Evolutionary conservation across 129 eudicot species (phyloP).

Genomic region (Smallanthus sonchifolius): DNA sequence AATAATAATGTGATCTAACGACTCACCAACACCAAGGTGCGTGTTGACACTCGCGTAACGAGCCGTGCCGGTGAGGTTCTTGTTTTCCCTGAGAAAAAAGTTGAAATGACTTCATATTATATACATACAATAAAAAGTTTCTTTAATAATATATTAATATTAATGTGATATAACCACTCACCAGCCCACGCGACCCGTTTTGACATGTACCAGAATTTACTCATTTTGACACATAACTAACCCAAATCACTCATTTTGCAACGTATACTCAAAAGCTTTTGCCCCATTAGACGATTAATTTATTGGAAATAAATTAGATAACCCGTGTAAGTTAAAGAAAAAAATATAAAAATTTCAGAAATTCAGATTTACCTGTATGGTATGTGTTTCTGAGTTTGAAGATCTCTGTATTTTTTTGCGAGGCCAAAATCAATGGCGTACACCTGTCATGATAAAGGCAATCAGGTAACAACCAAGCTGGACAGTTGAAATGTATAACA

Average conservation of each 20-base stretch:
- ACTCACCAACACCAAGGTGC: slow-evolving; percentile 93
- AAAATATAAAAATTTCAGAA: background rate
- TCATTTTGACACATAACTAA: background rate
- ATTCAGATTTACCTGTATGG: slow-evolving; percentile 59
- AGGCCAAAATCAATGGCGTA: slow-evolving; percentile 80
- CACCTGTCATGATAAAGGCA: slow-evolving; percentile 55
- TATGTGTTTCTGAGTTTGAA: slow-evolving; percentile 91
- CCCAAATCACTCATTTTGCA: background rate
- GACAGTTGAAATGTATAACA: background rate
- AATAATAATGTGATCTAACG: background rate
- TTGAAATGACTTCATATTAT: slow-evolving; percentile 9
- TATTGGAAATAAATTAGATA: background rate
- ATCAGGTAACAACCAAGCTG: background rate
- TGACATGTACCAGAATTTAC: background rate
- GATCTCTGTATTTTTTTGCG: slow-evolving; percentile 88
- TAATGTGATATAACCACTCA: background rate
- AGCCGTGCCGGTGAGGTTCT: slow-evolving; percentile 97
- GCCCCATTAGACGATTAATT: background rate
- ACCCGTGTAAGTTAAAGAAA: background rate
- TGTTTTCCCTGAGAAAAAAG: slow-evolving; percentile 64
- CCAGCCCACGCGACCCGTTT: background rate
- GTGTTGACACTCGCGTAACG: slow-evolving; percentile 98
- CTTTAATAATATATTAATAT: too few species aligned
- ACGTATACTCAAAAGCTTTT: background rate
- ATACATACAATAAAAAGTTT: background rate